phyloP scores from a whole-genome alignment of 1,284 basidiomycete genomes.

The Cutaneotrichosporon cavernicola region DNA sequence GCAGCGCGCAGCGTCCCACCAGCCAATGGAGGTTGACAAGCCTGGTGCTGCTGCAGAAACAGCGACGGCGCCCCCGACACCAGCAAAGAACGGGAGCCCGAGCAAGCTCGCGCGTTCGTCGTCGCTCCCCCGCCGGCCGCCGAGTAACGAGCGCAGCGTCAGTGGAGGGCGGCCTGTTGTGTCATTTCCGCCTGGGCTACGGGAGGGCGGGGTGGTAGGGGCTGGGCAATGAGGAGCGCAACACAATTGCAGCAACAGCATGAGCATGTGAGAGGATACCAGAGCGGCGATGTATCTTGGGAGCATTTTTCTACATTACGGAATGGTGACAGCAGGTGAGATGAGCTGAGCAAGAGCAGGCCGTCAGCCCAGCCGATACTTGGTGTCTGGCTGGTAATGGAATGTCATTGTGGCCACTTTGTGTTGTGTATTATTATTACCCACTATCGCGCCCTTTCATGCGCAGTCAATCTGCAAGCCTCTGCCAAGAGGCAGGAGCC shows the following conservation, averaged over 20 bases:
- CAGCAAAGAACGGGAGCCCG: neutral
- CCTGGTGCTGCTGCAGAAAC: neutral
- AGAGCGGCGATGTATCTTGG: constrained; percentile 2
- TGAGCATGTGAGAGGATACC: constrained; percentile 8
- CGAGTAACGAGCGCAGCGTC: neutral
- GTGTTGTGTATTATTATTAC: too few relatives aligned
- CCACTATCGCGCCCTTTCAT: too few relatives aligned
- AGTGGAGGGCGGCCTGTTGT: constrained; percentile 9
- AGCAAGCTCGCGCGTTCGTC: constrained; percentile 2
- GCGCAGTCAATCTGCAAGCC: too few relatives aligned
- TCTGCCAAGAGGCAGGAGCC: too few relatives aligned
- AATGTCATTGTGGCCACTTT: too few relatives aligned
- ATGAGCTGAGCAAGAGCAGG: too few relatives aligned
- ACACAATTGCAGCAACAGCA: constrained; percentile 6
- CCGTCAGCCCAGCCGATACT: too few relatives aligned
- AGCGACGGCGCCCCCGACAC: neutral
- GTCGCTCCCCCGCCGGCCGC: constrained; percentile 3
- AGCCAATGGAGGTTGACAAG: constrained; percentile 17
- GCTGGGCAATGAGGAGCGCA: neutral
- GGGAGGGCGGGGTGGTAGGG: constrained; percentile 10
- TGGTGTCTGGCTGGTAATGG: too few relatives aligned
- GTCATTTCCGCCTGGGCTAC: constrained; percentile 11
- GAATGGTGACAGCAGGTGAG: neutral
- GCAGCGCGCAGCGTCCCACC: neutral
- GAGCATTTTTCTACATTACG: neutral